Percentiles rank a stretch among this genome's conserved stretches.
Conservation (phyloP, 2,329 filamentous ascomycete species). For the Dryadomyces sulphureus region DNA sequence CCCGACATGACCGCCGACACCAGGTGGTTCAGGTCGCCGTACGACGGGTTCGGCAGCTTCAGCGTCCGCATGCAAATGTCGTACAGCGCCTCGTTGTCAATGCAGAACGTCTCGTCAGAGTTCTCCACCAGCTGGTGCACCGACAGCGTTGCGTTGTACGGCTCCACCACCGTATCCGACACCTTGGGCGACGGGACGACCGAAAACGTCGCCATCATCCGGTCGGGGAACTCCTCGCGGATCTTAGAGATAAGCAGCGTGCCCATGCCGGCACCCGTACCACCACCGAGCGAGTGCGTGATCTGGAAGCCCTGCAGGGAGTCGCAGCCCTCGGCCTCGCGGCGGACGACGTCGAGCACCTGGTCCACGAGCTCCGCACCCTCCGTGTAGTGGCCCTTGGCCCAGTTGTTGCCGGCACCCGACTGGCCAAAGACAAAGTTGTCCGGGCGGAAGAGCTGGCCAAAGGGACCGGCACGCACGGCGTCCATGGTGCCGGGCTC, state of each 20-base stretch:
- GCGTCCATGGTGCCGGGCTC: slow-evolving; percentile 99
- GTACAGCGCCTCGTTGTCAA: slow-evolving; percentile 99
- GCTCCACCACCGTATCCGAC: slow-evolving; percentile 98
- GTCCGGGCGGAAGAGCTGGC: slow-evolving; percentile 98
- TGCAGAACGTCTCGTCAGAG: slow-evolving; percentile 99
- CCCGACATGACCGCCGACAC: slow-evolving; percentile 99
- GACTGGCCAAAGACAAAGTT: slow-evolving; percentile 99
- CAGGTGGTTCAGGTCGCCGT: slow-evolving; percentile 98
- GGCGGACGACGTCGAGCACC: slow-evolving; percentile 94
- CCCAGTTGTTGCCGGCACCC: slow-evolving; percentile 99
- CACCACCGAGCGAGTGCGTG: slow-evolving; percentile 99
- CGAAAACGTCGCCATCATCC: slow-evolving; percentile 99
- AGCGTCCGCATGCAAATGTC: slow-evolving; percentile 99
- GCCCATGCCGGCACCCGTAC: slow-evolving; percentile 99
- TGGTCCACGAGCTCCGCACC: slow-evolving; percentile 98
- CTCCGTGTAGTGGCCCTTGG: slow-evolving; percentile 99
- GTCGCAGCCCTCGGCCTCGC: slow-evolving; percentile 97
- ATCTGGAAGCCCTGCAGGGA: slow-evolving; percentile 99
- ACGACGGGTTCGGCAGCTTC: slow-evolving; percentile 96
- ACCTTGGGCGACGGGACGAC: slow-evolving; percentile 98
- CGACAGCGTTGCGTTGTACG: slow-evolving; percentile 98
- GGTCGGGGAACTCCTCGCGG: slow-evolving; percentile 98
- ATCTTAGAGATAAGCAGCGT: slow-evolving; percentile 99
- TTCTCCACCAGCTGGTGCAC: slow-evolving; percentile 99
- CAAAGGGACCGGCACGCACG: slow-evolving; percentile 94